Evolutionary conservation across 2,329 filamentous ascomycete species (phyloP), one percentile per base, ranked within the genome.

Genomic region (Aureobasidium sp.): DNA sequence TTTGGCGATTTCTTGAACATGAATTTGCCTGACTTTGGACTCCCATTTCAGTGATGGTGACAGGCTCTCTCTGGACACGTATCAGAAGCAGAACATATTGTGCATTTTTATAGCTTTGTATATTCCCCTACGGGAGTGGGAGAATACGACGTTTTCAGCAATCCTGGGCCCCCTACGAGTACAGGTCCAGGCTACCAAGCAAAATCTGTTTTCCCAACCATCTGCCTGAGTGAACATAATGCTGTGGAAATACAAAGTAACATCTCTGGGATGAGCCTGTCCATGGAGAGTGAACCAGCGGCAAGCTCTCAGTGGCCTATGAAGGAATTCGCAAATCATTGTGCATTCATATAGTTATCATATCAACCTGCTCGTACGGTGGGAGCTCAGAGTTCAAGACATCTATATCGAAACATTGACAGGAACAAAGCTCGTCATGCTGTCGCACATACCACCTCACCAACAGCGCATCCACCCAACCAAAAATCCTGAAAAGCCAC

Each of bases 1-100:
- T 65, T 65, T 61, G 64, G 59, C 20, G 63, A 62, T 23, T 57
- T 65, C 39, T 42, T 65, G 59, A 63, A 63, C 46, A 62, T 65
- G 59, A 63, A 65, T 53, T 26, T 58, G 52, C 61, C 61, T 2
- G 42, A 62, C 23, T 60, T 60, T 26, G 57, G 57, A 29, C 15
- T 60, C 17, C 57, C 57, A 2, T 60, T 60, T 7, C 29, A 59
- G 34, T 59, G 29, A 39, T 3, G 26, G 13, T 20, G 20, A 15
- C n/a, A 20, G n/a, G 37, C 52, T 52, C 34, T 39, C 12, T 5
- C 7, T 52, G 50, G 34, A 39, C 20, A 23, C n/a, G 20, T 17
- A 4, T 26, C 20, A 13, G 15, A 17, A 17, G 23, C 12, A 10
- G 8, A 52, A 52, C 23, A 4, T 7, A 26, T 27, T 9, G 34